Base-by-base conservation (phyloP, 306 rosid genomes). In the Begonia masoniana region DNA sequence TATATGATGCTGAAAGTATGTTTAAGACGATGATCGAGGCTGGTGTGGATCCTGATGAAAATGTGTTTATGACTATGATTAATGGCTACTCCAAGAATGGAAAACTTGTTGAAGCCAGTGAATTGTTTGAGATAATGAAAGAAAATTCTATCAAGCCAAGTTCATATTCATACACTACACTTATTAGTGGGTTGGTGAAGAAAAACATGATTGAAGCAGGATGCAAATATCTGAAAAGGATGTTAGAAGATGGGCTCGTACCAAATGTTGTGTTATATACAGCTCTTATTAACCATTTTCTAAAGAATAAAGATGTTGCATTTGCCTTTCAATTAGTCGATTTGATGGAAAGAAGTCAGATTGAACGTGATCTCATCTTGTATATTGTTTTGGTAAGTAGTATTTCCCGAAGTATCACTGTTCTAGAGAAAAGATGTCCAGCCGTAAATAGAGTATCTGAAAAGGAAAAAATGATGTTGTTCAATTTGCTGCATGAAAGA, bases 41-140 rank as follows among this genome's bases (percentile, higher is more conserved):
- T 50, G 77, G 74, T 64, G 72, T 76, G 55, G 74, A 64, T 64
- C 77, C 77, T 19, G 77, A 71, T 5, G 68, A 61, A 54, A 51
- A 41, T 49, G 58, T 71, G 14, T 76, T 60, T 58, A 50, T 15
- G 43, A 71, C 77, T 14, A 64, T 71, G 81, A 71, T 76, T 24
- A 57, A 60, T 50, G 77, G 71, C 14, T 76, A 68, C 54, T 17
- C 59, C 50, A 60, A 54, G 47, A 76, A 64, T 68, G 74, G 71
- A 43, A 57, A 61, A 66, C 61, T 51, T 15, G 36, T 58, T 68
- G 69, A 71, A 64, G 81, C 74, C 31, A 51, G 24, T 31, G 58
- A 63, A 46, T 71, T 68, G 57, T 71, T 71, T 60, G 71, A 71
- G 49, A 61, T 52, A 57, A 76, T 76, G 81, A 53, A 63, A 13